Evolutionary conservation across 371 early-diverging fungal species (phyloP), one percentile per base, ranked within the genome.

Genomic region (Mortierella polycephala): DNA sequence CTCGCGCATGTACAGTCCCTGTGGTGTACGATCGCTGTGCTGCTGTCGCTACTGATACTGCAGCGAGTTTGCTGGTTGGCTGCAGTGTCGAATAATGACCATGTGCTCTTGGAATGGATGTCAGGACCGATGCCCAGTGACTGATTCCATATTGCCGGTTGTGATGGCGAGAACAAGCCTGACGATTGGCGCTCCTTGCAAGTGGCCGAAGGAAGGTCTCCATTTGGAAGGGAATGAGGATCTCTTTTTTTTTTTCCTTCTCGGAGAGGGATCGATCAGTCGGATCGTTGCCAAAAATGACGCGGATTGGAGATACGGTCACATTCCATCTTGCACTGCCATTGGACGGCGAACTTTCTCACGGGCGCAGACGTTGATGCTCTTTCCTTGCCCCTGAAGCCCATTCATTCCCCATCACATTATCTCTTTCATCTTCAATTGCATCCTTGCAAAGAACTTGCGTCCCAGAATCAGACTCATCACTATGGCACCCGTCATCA

Each of bases 121-220:
- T 74, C 41, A 74, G 55, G 44, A 74, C 58, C 0, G 61, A 21
- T 16, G 64, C 68, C 74, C 74, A 74, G 13, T 59, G 64, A 8
- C 47, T 57, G 46, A 74, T 74, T 37, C 68, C 69, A 23, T 64
- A 64, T 5, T 57, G 46, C 30, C 30, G 2, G 23, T 18, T 7
- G 37, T 40, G 41, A 11, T 13, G 21, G 52, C 30, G 52, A 23
- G 20, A 45, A 42, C 47, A 0, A 7, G 30, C 49, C 39, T 41
- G 47, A 5, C 37, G 47, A 11, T 14, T 6, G 7, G 65, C 20
- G 37, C 30, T 23, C 10, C 51, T 37, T 20, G 55, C 20, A 23
- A 60, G 20, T n/a, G 54, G 13, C 21, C 62, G 30, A 5, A 63
- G 9, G 46, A 20, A 7, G 57, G 4, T 21, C 18, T 42, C 57